These are phyloP conservation scores for Neurospora pannonica DNA, from an alignment of 495 filamentous ascomycete species.

Conservation along the genomic window DNA sequence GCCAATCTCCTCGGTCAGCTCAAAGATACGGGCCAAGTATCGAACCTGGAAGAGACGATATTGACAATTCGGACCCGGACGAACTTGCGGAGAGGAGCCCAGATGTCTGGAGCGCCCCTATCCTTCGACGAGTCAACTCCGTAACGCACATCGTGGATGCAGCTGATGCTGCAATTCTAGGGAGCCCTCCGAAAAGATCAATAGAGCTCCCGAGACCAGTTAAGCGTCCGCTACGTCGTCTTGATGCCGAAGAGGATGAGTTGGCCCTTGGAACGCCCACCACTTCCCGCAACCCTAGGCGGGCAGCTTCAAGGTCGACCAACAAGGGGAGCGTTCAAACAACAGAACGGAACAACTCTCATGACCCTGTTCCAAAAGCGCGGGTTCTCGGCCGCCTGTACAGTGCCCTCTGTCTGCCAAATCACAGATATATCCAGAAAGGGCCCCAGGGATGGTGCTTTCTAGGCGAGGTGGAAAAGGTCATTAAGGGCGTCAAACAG, in stretches of 20 bases:
- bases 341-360: conserved; percentile 1
- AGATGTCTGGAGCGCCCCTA: neutral
- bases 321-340: neutral
- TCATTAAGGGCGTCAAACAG: neutral
- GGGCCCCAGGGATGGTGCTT: neutral
- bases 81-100: conserved; percentile 1
- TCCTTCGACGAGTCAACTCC: neutral
- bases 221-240: conserved; percentile 1
- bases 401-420: conserved; percentile 9
- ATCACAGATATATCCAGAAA: neutral
- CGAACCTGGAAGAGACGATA: conserved; percentile 5
- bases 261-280: neutral
- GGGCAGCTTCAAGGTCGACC: neutral
- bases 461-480: neutral
- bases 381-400: neutral
- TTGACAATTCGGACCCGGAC: conserved; percentile 4
- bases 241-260: conserved; percentile 4
- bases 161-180: conserved; percentile 9
- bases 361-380: neutral
- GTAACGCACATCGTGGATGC: neutral
- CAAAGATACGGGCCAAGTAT: neutral
- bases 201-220: neutral
- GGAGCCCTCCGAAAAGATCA: neutral
- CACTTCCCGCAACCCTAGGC: neutral
- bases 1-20: neutral